These are phyloP conservation scores for Amaranthus palmeri DNA, from an alignment of 148 eudicot genomes.

Conservation along the genomic window DNA sequence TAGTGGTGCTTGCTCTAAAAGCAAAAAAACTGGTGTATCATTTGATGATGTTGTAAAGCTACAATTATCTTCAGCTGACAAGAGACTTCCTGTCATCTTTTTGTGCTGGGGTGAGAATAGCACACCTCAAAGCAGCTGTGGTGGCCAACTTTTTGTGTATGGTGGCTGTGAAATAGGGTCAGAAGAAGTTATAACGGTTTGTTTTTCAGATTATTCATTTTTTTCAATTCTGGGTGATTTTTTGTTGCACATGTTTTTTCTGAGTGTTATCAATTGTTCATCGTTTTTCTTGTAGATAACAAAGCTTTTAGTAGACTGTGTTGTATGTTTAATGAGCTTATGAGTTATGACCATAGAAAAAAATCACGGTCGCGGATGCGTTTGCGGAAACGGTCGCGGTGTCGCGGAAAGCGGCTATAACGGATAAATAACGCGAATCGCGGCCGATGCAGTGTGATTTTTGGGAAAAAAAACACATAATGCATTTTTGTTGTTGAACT, in stretches of 20 bases:
- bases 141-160: slow-evolving; percentile 67
- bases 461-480: no score
- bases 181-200: slow-evolving; percentile 74
- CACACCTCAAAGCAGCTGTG: slow-evolving; percentile 36
- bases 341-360: no score
- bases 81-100: slow-evolving; percentile 66
- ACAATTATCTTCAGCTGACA: slow-evolving; percentile 56
- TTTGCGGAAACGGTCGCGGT: no score
- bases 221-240: neutral
- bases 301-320: neutral
- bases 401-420: no score
- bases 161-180: slow-evolving; percentile 79
- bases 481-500: no score
- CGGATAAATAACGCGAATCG: no score
- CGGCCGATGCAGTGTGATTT: no score
- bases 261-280: neutral
- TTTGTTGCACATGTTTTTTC: neutral
- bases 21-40: slow-evolving; percentile 31
- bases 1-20: slow-evolving; percentile 28
- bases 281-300: neutral
- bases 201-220: slow-evolving; percentile 21
- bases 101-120: slow-evolving; percentile 53
- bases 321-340: neutral
- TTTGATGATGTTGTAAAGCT: slow-evolving; percentile 54
- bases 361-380: no score